Conservation (phyloP, 805 yeast genomes). For the Vanderwaltozyma polyspora region DNA sequence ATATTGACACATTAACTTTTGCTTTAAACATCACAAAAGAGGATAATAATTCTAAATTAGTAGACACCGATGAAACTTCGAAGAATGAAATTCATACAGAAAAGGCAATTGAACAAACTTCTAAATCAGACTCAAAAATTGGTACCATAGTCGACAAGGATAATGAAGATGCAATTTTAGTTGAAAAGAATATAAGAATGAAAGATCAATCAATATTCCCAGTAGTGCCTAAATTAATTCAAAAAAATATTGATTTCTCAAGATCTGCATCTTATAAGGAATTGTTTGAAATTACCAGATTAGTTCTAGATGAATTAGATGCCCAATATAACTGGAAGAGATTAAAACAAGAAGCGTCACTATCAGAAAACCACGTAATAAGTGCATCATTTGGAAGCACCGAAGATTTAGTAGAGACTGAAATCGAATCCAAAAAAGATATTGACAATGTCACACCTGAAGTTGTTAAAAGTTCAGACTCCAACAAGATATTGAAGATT, state of each 20-base stretch:
- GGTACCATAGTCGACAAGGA: neutral
- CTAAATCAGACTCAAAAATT: no score
- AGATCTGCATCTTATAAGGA: conserved; percentile 25
- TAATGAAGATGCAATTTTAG: neutral
- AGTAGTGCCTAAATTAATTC: conserved; percentile 6
- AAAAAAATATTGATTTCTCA: conserved; percentile 7
- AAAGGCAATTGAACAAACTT: no score
- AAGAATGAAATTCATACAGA: no score
- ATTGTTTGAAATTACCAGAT: conserved; percentile 22
- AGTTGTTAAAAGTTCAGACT: no score
- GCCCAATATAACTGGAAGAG: conserved; percentile 25
- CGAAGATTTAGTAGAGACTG: neutral
- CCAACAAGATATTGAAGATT: no score
- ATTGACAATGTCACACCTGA: no score
- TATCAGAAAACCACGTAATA: neutral
- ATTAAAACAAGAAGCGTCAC: conserved; percentile 12
- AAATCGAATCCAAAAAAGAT: no score
- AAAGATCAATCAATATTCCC: conserved; percentile 11
- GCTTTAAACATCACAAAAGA: no score
- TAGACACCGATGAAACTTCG: no score
- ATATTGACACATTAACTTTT: no score
- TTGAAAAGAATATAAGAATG: neutral
- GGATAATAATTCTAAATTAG: no score
- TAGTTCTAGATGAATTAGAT: conserved; percentile 25
- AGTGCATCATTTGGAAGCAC: neutral